Evolutionary conservation across 2,329 filamentous ascomycete species (phyloP).

Genomic region (Erysiphe pulchra): DNA sequence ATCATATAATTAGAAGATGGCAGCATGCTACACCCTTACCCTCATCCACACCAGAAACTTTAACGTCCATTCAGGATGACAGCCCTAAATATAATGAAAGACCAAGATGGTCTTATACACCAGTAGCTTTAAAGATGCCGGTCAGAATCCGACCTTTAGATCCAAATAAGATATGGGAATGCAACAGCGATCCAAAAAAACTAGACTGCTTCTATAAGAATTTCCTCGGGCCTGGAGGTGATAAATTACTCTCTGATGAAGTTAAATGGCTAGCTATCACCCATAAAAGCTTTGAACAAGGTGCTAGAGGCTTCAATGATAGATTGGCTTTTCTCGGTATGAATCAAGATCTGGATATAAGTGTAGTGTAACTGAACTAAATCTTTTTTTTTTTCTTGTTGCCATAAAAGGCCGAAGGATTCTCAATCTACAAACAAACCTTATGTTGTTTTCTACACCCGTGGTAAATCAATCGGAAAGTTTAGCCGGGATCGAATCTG

Average conservation of each 20-base stretch:
- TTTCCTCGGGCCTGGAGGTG: slow-evolving; percentile 48
- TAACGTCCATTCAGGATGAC: background rate
- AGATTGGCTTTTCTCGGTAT: slow-evolving; percentile 69
- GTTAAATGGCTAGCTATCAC: slow-evolving; percentile 92
- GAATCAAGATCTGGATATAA: slow-evolving; percentile 5
- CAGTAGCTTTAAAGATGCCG: slow-evolving; percentile 40
- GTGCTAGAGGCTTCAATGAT: slow-evolving; percentile 81
- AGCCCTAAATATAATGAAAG: slow-evolving; percentile 7
- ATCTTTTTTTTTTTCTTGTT: background rate
- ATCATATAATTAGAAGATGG: background rate
- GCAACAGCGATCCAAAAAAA: slow-evolving; percentile 49
- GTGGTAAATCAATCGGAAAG: slow-evolving; percentile 11
- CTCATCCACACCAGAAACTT: slow-evolving; percentile 4
- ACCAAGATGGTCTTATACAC: slow-evolving; percentile 48
- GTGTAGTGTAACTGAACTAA: background rate
- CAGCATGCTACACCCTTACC: background rate
- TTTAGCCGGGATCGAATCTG: slow-evolving; percentile 11
- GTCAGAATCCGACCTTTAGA: slow-evolving; percentile 29
- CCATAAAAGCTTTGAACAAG: slow-evolving; percentile 96
- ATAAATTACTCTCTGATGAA: slow-evolving; percentile 59
- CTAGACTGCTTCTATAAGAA: slow-evolving; percentile 56
- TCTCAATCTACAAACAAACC: slow-evolving; percentile 34
- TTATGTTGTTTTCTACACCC: slow-evolving; percentile 27
- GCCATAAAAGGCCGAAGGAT: slow-evolving; percentile 25
- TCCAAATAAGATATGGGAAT: slow-evolving; percentile 28